Conservation (phyloP, 257 asterid genomes). For the Solanum bukasovii region DNA sequence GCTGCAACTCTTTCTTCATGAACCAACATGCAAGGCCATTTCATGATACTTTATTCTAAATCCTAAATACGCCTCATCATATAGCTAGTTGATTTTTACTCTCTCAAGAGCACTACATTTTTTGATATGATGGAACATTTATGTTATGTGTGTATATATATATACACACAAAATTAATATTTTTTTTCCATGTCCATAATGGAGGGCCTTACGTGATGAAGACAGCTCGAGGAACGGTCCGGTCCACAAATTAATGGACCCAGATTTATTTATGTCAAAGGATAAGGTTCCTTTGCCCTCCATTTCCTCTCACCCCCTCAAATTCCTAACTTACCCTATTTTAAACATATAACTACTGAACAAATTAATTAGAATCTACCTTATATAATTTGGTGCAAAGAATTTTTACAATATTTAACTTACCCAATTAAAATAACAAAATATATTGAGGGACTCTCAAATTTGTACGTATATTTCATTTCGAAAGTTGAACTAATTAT, state of each 20-base stretch:
- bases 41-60: not conserved
- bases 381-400: not conserved
- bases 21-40: constrained; percentile 3
- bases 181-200: not conserved
- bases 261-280: not conserved
- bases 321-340: not conserved
- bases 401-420: not conserved
- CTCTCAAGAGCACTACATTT: not conserved
- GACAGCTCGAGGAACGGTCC: not conserved
- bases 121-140: not conserved
- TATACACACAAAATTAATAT: not conserved
- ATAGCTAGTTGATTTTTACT: no score
- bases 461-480: not conserved
- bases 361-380: not conserved
- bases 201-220: not conserved
- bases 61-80: not conserved
- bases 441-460: not conserved
- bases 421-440: not conserved
- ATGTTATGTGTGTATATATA: not conserved
- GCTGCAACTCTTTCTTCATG: not conserved
- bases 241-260: constrained; percentile 1
- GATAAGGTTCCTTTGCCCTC: not conserved
- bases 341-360: not conserved
- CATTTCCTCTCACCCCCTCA: not conserved
- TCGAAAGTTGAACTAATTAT: not conserved